Conservation (phyloP, 148 eudicot genomes). For the Rhododendron williamsianum region DNA sequence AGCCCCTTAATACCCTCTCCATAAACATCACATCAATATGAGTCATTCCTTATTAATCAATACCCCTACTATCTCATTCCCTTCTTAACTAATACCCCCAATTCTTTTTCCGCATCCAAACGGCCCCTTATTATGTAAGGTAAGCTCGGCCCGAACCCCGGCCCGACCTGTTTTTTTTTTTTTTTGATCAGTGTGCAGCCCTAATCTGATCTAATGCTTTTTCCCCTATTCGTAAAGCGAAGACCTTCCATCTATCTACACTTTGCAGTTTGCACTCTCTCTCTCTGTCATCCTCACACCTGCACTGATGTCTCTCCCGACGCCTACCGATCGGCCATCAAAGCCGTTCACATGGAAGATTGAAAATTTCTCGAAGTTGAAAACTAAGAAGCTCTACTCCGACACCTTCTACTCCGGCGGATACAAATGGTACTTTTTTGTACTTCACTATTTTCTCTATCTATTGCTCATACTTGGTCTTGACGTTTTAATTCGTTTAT, state of each 20-base stretch:
- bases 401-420: conserved; percentile 19
- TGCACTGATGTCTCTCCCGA: not conserved
- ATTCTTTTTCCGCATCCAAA: too few relatives aligned
- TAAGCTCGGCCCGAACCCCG: too few relatives aligned
- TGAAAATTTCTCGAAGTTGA: conserved; percentile 19
- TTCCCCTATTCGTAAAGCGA: not conserved
- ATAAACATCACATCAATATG: too few relatives aligned
- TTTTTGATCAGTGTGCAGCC: too few relatives aligned
- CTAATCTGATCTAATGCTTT: too few relatives aligned
- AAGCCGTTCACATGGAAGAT: conserved; percentile 23
- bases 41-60: too few relatives aligned
- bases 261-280: not conserved
- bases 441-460: not conserved
- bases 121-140: too few relatives aligned
- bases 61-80: too few relatives aligned
- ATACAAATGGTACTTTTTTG: conserved; percentile 16
- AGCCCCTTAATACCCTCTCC: too few relatives aligned
- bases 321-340: conserved; percentile 12
- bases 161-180: too few relatives aligned
- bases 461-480: not conserved
- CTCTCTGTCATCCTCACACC: not conserved
- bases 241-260: not conserved
- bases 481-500: not conserved
- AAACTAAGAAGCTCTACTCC: conserved; percentile 20
- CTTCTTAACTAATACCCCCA: too few relatives aligned